Percentiles rank a stretch among this genome's conserved stretches.
These are phyloP conservation scores for Naganishia onofrii DNA, from an alignment of 768 basidiomycete species.

Conservation along the genomic window DNA sequence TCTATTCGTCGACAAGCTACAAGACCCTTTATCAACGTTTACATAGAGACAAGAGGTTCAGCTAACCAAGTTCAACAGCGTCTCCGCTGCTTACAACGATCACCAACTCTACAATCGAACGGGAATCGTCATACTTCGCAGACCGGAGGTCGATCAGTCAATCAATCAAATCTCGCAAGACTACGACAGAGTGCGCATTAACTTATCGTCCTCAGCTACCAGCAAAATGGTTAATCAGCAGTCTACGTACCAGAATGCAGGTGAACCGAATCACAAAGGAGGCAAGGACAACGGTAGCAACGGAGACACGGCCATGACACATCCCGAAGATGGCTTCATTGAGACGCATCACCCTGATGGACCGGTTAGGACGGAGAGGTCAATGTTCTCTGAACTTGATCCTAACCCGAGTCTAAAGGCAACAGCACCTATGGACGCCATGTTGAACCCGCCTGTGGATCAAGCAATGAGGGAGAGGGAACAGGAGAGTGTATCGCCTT, in stretches of 20 bases:
- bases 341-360: conserved; percentile 4
- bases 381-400: conserved; percentile 28
- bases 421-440: conserved; percentile 22
- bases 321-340: conserved; percentile 2
- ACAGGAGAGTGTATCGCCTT: conserved; percentile 15
- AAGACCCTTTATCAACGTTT: too few relatives aligned
- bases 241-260: neutral
- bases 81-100: too few relatives aligned
- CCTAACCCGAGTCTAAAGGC: conserved; percentile 22
- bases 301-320: neutral
- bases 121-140: too few relatives aligned
- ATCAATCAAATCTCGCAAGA: neutral
- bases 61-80: too few relatives aligned
- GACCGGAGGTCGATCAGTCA: neutral
- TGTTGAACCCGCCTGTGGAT: neutral
- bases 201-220: neutral
- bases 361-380: neutral
- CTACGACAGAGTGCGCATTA: neutral
- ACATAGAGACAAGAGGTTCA: too few relatives aligned
- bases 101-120: too few relatives aligned
- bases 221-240: conserved; percentile 3
- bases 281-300: neutral
- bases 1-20: too few relatives aligned
- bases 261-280: neutral
- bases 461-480: conserved; percentile 4